Evolutionary conservation across 352 stramenopile species (phyloP), one percentile per base, ranked within the genome.

Genomic region (Globisporangium recalcitrans): DNA sequence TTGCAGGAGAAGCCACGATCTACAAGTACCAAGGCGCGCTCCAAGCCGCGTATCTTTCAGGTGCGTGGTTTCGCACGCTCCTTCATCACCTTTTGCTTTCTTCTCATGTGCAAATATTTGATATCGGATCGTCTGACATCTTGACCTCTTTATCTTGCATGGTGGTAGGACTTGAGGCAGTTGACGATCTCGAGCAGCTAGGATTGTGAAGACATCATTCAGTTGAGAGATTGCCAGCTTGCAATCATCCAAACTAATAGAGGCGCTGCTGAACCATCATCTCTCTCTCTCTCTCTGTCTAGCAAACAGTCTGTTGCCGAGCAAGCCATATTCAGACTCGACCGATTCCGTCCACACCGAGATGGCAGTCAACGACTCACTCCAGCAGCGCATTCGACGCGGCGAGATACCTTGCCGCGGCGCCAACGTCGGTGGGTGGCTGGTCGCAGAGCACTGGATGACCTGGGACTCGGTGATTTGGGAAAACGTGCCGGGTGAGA

Each of bases 361-460:
- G 21, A 75, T 75, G 65, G 62, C 58, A 27, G 51, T 10, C 16
- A 11, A 19, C 49, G 19, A 62, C 42, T 65, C 57, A 32, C 47
- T 68, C 6, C 71, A 75, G 26, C 46, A 63, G 24, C 63, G 59
- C 10, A 69, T 85, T 47, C 73, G 73, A 3, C 61, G 67, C 16
- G 75, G 75, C 22, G 67, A 80, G 29, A 46, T 82, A 2, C 65
- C 72, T 11, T 80, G 68, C 59, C 76, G 82, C 7, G 88, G 87
- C 4, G 75, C 89, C 11, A 97, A 97, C 65, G 70, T 95, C 27
- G 88, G 87, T 9, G 86, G 88, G 26, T 97, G 88, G 88, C 74
- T 96, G 6, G 69, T 97, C 1, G 63, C 82, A 29, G 89, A 97
- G 71, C 70, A 83, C 53, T 95, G 86, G 73, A 93, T 97, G 72